Base-by-base conservation (phyloP, 371 early-diverging fungal species). In the Apophysomyces elegans region DNA sequence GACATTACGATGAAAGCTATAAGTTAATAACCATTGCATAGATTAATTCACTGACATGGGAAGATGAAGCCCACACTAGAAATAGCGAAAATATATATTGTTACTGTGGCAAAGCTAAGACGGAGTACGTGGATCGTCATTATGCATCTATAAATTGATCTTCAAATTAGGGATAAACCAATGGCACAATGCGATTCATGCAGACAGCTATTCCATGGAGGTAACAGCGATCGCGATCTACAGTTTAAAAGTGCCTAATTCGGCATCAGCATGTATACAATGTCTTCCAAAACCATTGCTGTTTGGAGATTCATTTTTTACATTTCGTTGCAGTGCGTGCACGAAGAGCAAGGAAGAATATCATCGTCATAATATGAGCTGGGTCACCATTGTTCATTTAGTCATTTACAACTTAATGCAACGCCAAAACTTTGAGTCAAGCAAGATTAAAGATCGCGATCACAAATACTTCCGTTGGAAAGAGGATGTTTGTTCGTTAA, bases 401-500 rank as follows among this genome's bases (percentile, higher is more conserved):
- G 88, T 89, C 4, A 76, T 94, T 39, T 93, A 91, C 76, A 89
- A 92, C 61, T 64, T 94, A 38, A 85, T 88, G 60, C 61, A 63
- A 18, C 72, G 69, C n/a, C 72, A 73, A 38, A 63, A 69, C n/a
- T 41, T 78, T 7, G 64, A 66, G 8, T 62, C 64, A 44, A 67
- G 64, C 41, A 71, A 70, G 35, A 47, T 62, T 7, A 76, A 76
- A 18, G 80, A 89, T 58, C 84, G 86, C 5, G 86, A 85, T 1
- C 89, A 85, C 43, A 81, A 81, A 62, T 93, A 86, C 69, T 91
- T 93, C 75, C 83, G 90, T 12, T 93, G 91, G 91, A 91, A 88
- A 65, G 92, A 92, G 47, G 91, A 91, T 63, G 88, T 95, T 4
- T 93, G 95, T 77, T 81, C 82, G 7, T 91, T 90, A 44, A 90